Conservation (phyloP, 2,329 filamentous ascomycete genomes). For the Trichoderma harzianum region DNA sequence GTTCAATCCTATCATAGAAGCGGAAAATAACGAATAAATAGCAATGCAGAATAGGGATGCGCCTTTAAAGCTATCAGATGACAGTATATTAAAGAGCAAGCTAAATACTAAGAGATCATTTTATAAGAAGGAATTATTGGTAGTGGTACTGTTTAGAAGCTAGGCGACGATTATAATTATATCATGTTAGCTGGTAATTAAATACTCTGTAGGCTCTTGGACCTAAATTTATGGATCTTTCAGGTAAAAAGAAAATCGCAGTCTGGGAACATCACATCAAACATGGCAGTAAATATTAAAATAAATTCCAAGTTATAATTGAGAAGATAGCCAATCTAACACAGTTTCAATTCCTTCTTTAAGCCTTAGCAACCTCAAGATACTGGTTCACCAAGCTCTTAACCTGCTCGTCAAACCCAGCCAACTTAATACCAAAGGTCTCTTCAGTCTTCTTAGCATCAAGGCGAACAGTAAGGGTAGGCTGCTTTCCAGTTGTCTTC, state of each 20-base stretch:
- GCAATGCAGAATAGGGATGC: not conserved
- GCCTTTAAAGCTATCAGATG: not conserved
- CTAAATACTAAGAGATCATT: not conserved
- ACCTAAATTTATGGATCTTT: no score
- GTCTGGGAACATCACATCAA: not conserved
- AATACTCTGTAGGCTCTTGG: no score
- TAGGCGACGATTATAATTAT: no score
- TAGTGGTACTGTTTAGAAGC: not conserved
- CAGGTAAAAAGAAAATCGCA: no score
- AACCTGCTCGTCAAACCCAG: not conserved
- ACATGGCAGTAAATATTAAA: not conserved
- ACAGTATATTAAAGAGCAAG: rapidly evolving
- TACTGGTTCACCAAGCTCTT: slow-evolving; percentile 5
- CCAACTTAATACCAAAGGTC: not conserved
- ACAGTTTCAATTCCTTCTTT: not conserved
- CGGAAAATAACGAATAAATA: not conserved
- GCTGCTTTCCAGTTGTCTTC: slow-evolving; percentile 13
- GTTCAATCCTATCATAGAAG: not conserved
- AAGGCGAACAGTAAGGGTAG: not conserved
- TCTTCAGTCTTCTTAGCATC: slow-evolving; percentile 5
- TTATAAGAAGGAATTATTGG: not conserved
- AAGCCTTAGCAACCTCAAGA: not conserved
- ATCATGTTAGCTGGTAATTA: no score
- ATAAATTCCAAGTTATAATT: not conserved
- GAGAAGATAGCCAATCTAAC: not conserved